Evolutionary conservation across 1,284 basidiomycete species (phyloP).

Genomic region (Tetrapyrgos nigripes): DNA sequence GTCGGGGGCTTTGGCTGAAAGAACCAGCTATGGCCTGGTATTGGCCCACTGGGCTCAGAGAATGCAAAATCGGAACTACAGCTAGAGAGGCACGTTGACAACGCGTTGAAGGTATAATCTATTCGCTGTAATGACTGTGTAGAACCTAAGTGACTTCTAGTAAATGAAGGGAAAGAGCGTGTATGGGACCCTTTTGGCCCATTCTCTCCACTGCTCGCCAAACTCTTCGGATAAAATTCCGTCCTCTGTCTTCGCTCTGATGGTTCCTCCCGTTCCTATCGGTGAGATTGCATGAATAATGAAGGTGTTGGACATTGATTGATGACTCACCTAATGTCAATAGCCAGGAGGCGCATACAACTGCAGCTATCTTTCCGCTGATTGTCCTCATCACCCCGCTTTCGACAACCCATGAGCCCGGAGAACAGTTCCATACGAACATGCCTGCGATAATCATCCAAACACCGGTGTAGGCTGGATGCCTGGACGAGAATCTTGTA

Average conservation of each 20-base stretch:
- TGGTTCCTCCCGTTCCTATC: not conserved
- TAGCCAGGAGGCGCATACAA: not conserved
- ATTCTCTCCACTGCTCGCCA: slow-evolving; percentile 17
- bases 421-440: slow-evolving; percentile 2
- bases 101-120: too few species aligned
- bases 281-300: not conserved
- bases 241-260: slow-evolving; percentile 9
- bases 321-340: not conserved
- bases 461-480: slow-evolving; percentile 8
- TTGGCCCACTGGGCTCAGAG: too few species aligned
- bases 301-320: not conserved
- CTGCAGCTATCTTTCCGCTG: not conserved
- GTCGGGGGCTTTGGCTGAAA: too few species aligned
- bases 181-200: slow-evolving; percentile 16
- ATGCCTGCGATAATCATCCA: slow-evolving; percentile 3
- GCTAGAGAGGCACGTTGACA: too few species aligned
- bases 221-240: slow-evolving; percentile 9
- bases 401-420: slow-evolving; percentile 7
- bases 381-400: slow-evolving; percentile 1
- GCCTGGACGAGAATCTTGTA: not conserved
- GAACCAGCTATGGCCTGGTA: too few species aligned
- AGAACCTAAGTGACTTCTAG: too few species aligned
- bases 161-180: slow-evolving; percentile 14
- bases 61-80: too few species aligned
- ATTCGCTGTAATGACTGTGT: too few species aligned